phyloP scores from a whole-genome alignment of 257 asterid species.

The Solanum habrochaites region DNA sequence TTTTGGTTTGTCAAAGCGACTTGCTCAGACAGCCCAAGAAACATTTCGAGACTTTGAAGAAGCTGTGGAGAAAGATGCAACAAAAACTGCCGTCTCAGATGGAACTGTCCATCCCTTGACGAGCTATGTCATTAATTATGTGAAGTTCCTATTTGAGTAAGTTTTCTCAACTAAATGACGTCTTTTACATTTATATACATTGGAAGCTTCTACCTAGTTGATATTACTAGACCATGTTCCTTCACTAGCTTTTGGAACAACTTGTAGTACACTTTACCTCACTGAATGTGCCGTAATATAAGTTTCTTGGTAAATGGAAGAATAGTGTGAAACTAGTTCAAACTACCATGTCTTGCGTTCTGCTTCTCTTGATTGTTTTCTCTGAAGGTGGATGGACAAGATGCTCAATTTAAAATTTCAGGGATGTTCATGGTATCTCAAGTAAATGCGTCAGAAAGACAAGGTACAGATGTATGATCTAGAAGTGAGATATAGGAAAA shows the following conservation, averaged over 20 bases:
- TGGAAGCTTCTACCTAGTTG: neutral
- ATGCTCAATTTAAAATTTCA: neutral
- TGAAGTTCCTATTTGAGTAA: constrained; percentile 96
- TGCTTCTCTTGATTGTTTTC: neutral
- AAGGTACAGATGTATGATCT: neutral
- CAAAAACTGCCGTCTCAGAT: constrained; percentile 95
- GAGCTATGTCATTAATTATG: constrained; percentile 96
- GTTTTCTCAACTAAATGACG: constrained; percentile 11
- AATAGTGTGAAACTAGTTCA: neutral
- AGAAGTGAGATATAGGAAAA: neutral
- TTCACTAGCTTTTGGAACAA: neutral
- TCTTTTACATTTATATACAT: neutral
- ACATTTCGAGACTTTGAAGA: constrained; percentile 97
- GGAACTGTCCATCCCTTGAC: constrained; percentile 99
- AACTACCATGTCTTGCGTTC: neutral
- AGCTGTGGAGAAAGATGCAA: constrained; percentile 99
- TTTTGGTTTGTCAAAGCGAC: constrained; percentile 88
- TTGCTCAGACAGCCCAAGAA: constrained; percentile 94
- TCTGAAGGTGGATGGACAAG: neutral
- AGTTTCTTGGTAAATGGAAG: neutral
- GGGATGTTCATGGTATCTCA: neutral
- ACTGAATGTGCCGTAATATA: neutral
- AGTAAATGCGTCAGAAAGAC: neutral
- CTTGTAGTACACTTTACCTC: neutral
- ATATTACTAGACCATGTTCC: neutral